Base-by-base conservation (phyloP, 2,329 filamentous ascomycete genomes). In the Cordyceps fumosorosea region DNA sequence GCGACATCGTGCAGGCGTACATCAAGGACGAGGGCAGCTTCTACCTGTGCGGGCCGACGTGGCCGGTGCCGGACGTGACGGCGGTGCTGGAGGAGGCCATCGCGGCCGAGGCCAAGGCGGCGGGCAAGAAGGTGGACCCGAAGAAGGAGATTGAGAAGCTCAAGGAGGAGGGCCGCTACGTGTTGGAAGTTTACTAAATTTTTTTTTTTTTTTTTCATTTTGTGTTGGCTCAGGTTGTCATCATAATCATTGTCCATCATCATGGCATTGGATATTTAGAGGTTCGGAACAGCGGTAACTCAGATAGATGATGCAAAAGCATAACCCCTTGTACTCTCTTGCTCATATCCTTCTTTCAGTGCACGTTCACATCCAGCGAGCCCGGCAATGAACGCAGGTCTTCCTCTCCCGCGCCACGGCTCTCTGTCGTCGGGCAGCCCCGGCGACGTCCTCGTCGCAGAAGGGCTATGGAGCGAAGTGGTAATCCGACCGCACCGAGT, bases 61-160 rank as follows among this genome's bases (percentile, higher is more conserved):
- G 95, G 95, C 95, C 95, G 14, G 95, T 99, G 61, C 95, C 95
- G 7, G 95, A 99, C 77, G 93, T 99, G 59, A 97, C 93, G 0
- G 88, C 88, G 67, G 95, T 99, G 65, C 79, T 99, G 63, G 88
- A 96, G 83, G 95, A 99, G 81, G 93, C 93, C 24, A 91, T 98
- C 68, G 86, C 86, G 54, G 79, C 80, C 37, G 89, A 96, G 71
- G 90, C 88, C 53, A 87, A 85, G 81, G 76, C 75, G 55, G 80
- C 75, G 65, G 85, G 86, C 62, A 91, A 89, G 80, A 97, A 93
- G 86, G 83, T 96, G 47, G 92, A 96, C 72, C 80, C 89, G 3
- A 82, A 83, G 69, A 93, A 93, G 82, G 92, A 96, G 82, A 98
- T 99, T 80, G 96, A 99, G 81, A 89, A 89, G 78, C 80, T 99